Conservation (phyloP, 352 stramenopile genomes). For the Phytophthora rubi region DNA sequence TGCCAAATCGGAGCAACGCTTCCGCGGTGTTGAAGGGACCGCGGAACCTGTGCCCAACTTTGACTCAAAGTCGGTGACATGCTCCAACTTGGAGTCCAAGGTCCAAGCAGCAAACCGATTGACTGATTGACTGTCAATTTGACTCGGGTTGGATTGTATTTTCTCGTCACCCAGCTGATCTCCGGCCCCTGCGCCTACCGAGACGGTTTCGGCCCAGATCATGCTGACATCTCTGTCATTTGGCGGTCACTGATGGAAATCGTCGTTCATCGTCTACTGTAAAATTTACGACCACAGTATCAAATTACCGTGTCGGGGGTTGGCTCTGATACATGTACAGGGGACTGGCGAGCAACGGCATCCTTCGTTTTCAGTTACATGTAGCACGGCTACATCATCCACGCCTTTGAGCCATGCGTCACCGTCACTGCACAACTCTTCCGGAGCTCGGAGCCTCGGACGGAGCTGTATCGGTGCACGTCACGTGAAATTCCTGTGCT, state of each 20-base stretch:
- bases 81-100: too few species aligned
- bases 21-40: slow-evolving; percentile 25
- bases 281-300: not conserved
- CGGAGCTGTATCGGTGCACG: not conserved
- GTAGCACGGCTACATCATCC: too few species aligned
- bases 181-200: slow-evolving; percentile 21
- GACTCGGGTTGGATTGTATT: slow-evolving; percentile 2
- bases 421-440: not conserved
- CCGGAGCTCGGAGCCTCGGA: not conserved
- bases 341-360: too few species aligned
- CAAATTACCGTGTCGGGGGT: not conserved
- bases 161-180: slow-evolving; percentile 18
- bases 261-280: not conserved
- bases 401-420: not conserved
- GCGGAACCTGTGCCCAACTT: not conserved
- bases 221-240: slow-evolving; percentile 3
- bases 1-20: slow-evolving; percentile 33
- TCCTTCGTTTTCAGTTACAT: too few species aligned
- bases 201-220: not conserved
- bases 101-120: not conserved
- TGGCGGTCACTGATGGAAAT: not conserved
- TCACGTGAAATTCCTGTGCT: not conserved
- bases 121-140: not conserved
- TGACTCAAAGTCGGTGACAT: slow-evolving; percentile 8
- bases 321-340: not conserved